These are phyloP conservation scores for Cercospora zeina DNA, from an alignment of 2,329 filamentous ascomycete genomes.

Conservation along the genomic window DNA sequence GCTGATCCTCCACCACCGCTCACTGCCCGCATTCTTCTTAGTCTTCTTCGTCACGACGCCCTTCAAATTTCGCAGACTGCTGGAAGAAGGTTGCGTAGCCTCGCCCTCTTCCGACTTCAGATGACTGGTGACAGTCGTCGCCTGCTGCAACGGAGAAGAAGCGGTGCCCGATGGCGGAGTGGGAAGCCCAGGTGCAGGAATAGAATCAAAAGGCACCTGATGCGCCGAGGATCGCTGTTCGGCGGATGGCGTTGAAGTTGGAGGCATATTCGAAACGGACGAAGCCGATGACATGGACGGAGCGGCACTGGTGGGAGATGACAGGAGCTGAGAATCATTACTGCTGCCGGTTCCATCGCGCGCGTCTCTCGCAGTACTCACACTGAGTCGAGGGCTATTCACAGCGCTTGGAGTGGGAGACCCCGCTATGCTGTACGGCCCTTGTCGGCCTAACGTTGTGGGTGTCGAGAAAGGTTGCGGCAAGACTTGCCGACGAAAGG, in stretches of 20 bases:
- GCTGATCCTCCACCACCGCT: conserved; percentile 96
- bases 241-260: conserved; percentile 18
- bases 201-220: conserved; percentile 34
- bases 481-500: conserved; percentile 82
- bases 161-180: conserved; percentile 23
- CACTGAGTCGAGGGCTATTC: conserved; percentile 45
- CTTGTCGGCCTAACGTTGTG: conserved; percentile 73
- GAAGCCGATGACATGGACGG: conserved; percentile 30
- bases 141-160: conserved; percentile 5
- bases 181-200: conserved; percentile 34
- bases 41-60: conserved; percentile 24
- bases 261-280: conserved; percentile 19
- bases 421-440: conserved; percentile 65
- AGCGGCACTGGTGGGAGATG: conserved; percentile 21
- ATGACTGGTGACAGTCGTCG: background rate
- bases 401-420: conserved; percentile 38
- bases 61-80: conserved; percentile 11
- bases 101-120: conserved; percentile 16
- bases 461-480: conserved; percentile 79
- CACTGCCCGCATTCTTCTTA: conserved; percentile 56
- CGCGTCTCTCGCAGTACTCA: conserved; percentile 18
- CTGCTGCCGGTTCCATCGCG: conserved; percentile 18
- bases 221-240: conserved; percentile 19
- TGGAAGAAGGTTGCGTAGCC: conserved; percentile 6
- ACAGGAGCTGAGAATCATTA: conserved; percentile 23